These are phyloP conservation scores for Kwoniella shandongensis DNA, from an alignment of 768 basidiomycete genomes.

Conservation along the genomic window DNA sequence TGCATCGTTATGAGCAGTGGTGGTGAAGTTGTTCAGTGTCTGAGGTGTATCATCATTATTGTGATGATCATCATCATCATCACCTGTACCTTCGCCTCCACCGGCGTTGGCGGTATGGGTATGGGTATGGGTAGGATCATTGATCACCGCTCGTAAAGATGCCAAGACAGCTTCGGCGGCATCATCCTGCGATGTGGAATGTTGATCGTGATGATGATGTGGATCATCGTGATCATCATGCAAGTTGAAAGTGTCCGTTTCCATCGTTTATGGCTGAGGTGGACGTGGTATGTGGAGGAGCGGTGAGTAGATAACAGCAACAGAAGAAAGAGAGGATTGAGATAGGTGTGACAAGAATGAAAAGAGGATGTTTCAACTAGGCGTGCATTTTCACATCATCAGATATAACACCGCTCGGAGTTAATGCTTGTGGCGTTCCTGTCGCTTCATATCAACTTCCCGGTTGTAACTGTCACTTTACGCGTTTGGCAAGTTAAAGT, in stretches of 20 bases:
- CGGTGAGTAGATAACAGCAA: background rate
- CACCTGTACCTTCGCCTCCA: slow-evolving; percentile 1
- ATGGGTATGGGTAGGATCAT: slow-evolving; percentile 7
- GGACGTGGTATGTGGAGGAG: slow-evolving; percentile 34
- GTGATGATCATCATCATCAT: background rate
- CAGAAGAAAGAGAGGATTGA: background rate
- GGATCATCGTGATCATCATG: background rate
- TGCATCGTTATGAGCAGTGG: background rate
- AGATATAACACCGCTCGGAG: too few relatives aligned
- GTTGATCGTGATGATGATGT: slow-evolving; percentile 5
- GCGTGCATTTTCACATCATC: too few relatives aligned
- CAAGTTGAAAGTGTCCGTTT: slow-evolving; percentile 17
- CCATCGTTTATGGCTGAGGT: slow-evolving; percentile 15
- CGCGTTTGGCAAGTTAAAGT: slow-evolving; percentile 2
- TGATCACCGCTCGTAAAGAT: slow-evolving; percentile 37
- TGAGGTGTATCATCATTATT: background rate
- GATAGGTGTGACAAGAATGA: too few relatives aligned
- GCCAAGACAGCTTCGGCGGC: slow-evolving; percentile 34
- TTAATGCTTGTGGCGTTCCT: too few relatives aligned
- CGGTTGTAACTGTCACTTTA: background rate
- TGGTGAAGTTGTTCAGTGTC: background rate
- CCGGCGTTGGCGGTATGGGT: background rate
- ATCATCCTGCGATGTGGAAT: slow-evolving; percentile 4
- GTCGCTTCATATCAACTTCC: background rate
- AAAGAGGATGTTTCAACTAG: slow-evolving; percentile 2